Percentiles rank a stretch among this genome's conserved stretches.
Evolutionary conservation across 1,284 basidiomycete genomes (phyloP).

Genomic region (Irpex lacteus): DNA sequence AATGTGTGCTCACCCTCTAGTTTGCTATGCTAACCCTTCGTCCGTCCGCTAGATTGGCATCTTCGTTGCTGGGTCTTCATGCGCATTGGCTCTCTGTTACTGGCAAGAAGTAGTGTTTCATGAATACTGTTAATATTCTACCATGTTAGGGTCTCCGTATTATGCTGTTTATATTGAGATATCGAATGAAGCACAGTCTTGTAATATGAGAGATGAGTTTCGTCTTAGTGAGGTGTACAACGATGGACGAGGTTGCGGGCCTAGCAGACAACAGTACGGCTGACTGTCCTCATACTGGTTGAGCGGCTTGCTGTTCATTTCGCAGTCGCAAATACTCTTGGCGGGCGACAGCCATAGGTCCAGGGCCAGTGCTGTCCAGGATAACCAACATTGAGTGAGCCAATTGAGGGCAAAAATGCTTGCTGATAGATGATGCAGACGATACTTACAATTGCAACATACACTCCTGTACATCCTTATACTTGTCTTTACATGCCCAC

Average conservation of each 20-base stretch:
- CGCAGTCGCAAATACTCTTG: conserved; percentile 72
- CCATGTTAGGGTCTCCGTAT: neutral
- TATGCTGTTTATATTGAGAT: conserved; percentile 1
- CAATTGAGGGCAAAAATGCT: neutral
- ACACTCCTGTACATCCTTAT: conserved; percentile 75
- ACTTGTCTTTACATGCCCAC: conserved; percentile 75
- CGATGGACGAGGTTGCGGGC: no score
- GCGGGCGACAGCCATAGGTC: conserved; percentile 69
- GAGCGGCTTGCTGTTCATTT: conserved; percentile 26
- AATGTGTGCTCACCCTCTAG: conserved; percentile 9
- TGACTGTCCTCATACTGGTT: conserved; percentile 12
- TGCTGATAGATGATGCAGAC: neutral
- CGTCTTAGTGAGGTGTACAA: neutral
- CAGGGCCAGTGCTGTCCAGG: conserved; percentile 58
- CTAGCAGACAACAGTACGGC: no score
- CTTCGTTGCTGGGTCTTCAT: conserved; percentile 54
- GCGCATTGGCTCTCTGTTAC: conserved; percentile 54
- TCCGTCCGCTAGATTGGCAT: conserved; percentile 43
- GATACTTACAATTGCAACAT: conserved; percentile 77
- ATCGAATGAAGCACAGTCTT: neutral
- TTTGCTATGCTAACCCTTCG: conserved; percentile 1
- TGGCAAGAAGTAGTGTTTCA: conserved; percentile 36
- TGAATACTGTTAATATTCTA: neutral
- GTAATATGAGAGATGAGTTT: neutral
- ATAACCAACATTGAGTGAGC: conserved; percentile 5